These are phyloP conservation scores for Colletotrichum tropicale DNA, from an alignment of 2,329 filamentous ascomycete genomes.

Conservation along the genomic window DNA sequence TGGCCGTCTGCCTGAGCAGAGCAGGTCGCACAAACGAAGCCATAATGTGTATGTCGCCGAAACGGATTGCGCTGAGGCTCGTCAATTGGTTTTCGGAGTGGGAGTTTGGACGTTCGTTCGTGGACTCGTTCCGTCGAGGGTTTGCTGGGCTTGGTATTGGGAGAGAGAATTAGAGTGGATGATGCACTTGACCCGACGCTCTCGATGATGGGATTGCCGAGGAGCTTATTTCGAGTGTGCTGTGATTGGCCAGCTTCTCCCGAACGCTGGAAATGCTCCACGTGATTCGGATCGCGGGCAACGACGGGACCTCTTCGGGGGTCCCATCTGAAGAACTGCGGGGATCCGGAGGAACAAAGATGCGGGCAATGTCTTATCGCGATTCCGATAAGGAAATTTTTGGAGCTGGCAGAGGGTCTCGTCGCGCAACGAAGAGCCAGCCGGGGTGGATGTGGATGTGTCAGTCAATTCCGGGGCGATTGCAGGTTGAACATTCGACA, in stretches of 20 bases:
- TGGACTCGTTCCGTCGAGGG: background rate
- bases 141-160: conserved; percentile 15
- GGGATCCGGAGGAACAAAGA: background rate
- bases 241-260: conserved; percentile 45
- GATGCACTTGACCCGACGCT: conserved; percentile 27
- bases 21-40: conserved; percentile 61
- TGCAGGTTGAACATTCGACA: background rate
- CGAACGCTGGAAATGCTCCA: conserved; percentile 7
- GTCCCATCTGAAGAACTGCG: background rate
- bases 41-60: conserved; percentile 40
- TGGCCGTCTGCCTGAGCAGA: conserved; percentile 58
- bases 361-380: background rate
- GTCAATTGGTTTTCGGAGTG: conserved; percentile 16
- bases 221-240: conserved; percentile 40
- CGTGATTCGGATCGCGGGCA: conserved; percentile 14
- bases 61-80: background rate
- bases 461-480: background rate
- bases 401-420: background rate
- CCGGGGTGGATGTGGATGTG: background rate
- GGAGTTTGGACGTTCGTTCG: background rate
- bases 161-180: conserved; percentile 24
- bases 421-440: background rate
- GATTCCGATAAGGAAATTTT: conserved; percentile 19
- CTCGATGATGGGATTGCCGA: conserved; percentile 48
- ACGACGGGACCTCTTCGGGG: background rate